These are phyloP conservation scores for Naematelia aurantialba DNA, from an alignment of 768 basidiomycete genomes.

Conservation along the genomic window DNA sequence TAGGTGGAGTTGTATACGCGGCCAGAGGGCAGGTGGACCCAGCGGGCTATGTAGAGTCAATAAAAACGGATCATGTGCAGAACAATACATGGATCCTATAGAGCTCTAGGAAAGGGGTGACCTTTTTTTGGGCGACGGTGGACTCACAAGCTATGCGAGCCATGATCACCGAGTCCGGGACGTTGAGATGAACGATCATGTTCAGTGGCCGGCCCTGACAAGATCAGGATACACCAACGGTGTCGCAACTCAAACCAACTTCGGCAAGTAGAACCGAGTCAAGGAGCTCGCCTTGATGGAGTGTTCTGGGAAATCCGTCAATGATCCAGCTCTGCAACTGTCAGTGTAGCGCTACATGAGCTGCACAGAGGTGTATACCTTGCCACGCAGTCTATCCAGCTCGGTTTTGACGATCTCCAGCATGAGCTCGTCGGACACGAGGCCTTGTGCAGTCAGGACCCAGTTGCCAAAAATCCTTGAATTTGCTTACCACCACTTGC, in stretches of 20 bases:
- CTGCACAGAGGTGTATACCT: conserved; percentile 18
- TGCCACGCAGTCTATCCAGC: conserved; percentile 46
- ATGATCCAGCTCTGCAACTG: conserved; percentile 49
- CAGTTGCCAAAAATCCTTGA: not conserved
- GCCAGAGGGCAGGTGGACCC: conserved; percentile 51
- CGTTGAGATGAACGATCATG: conserved; percentile 51
- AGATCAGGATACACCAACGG: not conserved
- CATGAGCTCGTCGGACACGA: conserved; percentile 50
- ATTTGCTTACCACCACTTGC: conserved; percentile 44
- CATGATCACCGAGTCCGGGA: conserved; percentile 50
- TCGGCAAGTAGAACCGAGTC: conserved; percentile 45
- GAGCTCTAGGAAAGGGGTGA: too few species aligned
- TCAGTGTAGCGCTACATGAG: not conserved
- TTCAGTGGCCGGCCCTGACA: conserved; percentile 49
- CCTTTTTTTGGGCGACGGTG: too few species aligned
- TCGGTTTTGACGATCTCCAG: conserved; percentile 47
- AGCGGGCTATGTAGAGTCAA: conserved; percentile 41
- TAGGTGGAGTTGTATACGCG: conserved; percentile 51
- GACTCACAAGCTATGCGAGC: conserved; percentile 47
- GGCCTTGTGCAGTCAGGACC: conserved; percentile 23
- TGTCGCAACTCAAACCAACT: conserved; percentile 10
- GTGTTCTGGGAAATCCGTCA: conserved; percentile 51
- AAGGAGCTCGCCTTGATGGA: conserved; percentile 48
- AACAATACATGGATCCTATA: too few species aligned
- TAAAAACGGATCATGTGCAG: too few species aligned